Conservation (phyloP, 225 moss, liverwort and hornwort genomes). For the Neckera pumila region DNA sequence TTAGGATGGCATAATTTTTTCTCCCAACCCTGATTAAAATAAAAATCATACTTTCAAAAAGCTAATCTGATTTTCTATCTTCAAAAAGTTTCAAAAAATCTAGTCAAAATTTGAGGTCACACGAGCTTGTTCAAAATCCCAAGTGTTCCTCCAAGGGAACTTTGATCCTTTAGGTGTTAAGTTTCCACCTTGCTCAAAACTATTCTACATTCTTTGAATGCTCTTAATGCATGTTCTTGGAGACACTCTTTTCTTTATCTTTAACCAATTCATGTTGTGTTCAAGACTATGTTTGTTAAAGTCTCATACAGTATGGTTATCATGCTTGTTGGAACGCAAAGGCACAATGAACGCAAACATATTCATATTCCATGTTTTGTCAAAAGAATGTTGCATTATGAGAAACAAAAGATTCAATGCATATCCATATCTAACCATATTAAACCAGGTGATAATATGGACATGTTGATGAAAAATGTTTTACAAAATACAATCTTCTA, state of each 20-base stretch:
- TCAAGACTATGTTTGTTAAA: neutral
- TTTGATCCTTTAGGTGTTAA: no score
- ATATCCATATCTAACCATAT: neutral
- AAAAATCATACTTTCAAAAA: no score
- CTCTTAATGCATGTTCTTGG: neutral
- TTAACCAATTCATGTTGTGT: neutral
- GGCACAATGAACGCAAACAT: fast-evolving
- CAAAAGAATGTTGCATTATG: neutral
- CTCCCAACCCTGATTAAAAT: no score
- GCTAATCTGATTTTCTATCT: no score
- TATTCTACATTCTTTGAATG: neutral
- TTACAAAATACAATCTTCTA: no score
- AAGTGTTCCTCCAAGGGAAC: no score
- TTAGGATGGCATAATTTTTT: no score
- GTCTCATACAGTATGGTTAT: neutral
- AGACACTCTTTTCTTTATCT: neutral
- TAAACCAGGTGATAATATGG: neutral
- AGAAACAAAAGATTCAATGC: neutral
- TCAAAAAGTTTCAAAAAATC: no score
- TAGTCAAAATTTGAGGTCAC: no score
- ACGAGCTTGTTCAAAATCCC: no score
- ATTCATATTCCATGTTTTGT: neutral
- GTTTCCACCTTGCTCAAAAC: neutral
- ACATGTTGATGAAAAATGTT: no score
- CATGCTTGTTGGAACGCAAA: neutral